Base-by-base conservation (phyloP, 371 early-diverging fungal genomes). In the Capillidium rhysosporum region DNA sequence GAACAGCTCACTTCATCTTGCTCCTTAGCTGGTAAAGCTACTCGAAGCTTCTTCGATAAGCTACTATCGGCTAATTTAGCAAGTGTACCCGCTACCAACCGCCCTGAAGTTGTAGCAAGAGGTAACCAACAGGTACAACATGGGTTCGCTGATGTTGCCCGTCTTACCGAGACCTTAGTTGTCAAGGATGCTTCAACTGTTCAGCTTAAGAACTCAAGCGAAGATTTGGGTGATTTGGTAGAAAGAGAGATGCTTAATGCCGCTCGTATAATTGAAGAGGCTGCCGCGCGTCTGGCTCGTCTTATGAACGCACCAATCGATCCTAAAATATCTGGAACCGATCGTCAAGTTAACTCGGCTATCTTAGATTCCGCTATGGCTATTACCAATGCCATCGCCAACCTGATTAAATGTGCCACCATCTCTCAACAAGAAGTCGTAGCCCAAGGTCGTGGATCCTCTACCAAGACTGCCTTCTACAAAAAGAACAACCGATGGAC, bases 401-500 rank as follows among this genome's bases (percentile, higher is more conserved):
- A 89, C 56, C 71, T 97, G 55, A 95, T 97, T 61, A 77, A 80
- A 56, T 87, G 90, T 55, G 94, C 97, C 14, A 92, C 91, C 2
- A 83, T 76, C 24, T 84, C 90, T 12, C 96, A 97, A 64, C 84
- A 92, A 62, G 98, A 97, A 67, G 90, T 94, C 69, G 96, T 94
- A 2, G 79, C 89, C 0, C 86, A 92, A 62, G 93, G 93, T 20
- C 75, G 84, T 39, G 93, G 90, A 0, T 63, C 79, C 1, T 74
- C 80, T n/a, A 77, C 85, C 31, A 83, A 82, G 46, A 82, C 84
- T 2, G 90, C 87, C 0, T 95, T 93, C 64, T 97, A 97, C 77
- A 94, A 94, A 64, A 93, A 94, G 75, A 89, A 97, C 69, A 91
- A 91, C 71, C 80, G 92, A 58, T 97, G 98, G 98, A 97, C 94